A percentile compares a stretch with the other conserved stretches of the same genome.
These are phyloP conservation scores for Dillenia turbinata DNA, from an alignment of 164 flowering plant species.

Conservation along the genomic window DNA sequence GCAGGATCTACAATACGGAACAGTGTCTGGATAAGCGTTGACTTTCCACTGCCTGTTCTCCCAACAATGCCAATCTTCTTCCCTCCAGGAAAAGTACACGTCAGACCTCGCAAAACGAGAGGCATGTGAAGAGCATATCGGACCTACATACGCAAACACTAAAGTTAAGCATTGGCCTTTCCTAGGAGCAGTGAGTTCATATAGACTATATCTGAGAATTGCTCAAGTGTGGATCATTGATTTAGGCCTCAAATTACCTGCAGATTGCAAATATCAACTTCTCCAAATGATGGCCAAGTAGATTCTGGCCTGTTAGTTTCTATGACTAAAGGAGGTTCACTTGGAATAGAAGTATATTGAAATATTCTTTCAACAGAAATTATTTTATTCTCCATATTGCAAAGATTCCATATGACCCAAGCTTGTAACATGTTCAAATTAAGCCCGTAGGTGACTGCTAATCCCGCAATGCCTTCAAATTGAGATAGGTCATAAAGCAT, in stretches of 20 bases:
- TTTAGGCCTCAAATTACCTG: slow-evolving; percentile 10
- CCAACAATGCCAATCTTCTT: slow-evolving; percentile 40
- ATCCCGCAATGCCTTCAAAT: slow-evolving; percentile 40
- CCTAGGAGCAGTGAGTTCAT: background rate
- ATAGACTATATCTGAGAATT: too few species aligned
- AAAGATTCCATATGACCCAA: slow-evolving; percentile 32
- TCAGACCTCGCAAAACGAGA: slow-evolving; percentile 31
- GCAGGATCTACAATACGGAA: slow-evolving; percentile 43
- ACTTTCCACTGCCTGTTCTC: slow-evolving; percentile 47
- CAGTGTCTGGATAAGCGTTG: slow-evolving; percentile 36
- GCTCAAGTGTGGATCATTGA: too few species aligned
- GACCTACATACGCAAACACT: slow-evolving; percentile 19
- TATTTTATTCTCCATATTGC: slow-evolving; percentile 43
- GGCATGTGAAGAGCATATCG: slow-evolving; percentile 47
- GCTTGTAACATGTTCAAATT: slow-evolving; percentile 33
- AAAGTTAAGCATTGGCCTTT: background rate
- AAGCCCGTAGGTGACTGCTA: slow-evolving; percentile 49
- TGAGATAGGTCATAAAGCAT: too few species aligned
- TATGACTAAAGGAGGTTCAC: slow-evolving; percentile 24
- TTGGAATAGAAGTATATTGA: slow-evolving; percentile 24
- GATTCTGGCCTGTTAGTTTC: slow-evolving; percentile 19
- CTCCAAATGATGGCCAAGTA: slow-evolving; percentile 20
- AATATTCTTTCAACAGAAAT: slow-evolving; percentile 38
- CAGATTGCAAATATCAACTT: slow-evolving; percentile 20
- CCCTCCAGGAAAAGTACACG: slow-evolving; percentile 35